These are phyloP conservation scores for Lepidium sativum DNA, from an alignment of 345 rosid genomes.

Conservation along the genomic window DNA sequence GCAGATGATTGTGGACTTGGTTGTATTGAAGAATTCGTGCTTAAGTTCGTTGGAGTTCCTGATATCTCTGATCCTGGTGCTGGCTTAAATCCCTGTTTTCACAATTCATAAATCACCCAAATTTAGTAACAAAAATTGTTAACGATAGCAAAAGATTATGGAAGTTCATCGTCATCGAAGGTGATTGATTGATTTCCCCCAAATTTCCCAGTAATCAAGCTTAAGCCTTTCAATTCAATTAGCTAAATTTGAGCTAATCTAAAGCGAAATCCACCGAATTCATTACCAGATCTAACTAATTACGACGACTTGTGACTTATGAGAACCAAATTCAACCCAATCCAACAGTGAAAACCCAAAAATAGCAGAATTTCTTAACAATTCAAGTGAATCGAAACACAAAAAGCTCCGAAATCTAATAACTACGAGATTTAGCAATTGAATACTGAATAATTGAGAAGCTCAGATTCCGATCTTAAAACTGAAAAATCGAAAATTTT, in stretches of 20 bases:
- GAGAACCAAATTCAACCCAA: not conserved
- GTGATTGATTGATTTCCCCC: not conserved
- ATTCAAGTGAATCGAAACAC: not conserved
- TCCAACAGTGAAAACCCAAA: slow-evolving; percentile 13
- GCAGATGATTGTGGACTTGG: slow-evolving; percentile 77
- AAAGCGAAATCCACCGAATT: not conserved
- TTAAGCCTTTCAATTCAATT: not conserved
- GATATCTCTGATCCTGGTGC: slow-evolving; percentile 33
- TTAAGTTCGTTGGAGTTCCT: slow-evolving; percentile 43
- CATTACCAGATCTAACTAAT: not conserved
- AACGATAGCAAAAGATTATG: not conserved
- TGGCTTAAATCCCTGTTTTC: slow-evolving; percentile 71
- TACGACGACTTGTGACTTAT: not conserved
- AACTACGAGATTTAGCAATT: not conserved
- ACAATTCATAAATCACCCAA: not conserved
- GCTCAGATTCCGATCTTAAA: not conserved
- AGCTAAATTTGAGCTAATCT: not conserved
- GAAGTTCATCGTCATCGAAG: not conserved
- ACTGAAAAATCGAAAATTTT: not conserved
- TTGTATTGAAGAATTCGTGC: slow-evolving; percentile 64
- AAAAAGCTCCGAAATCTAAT: not conserved
- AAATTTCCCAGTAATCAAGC: not conserved
- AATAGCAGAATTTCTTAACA: not conserved
- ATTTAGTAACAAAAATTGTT: not conserved
- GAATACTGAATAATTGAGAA: not conserved